phyloP scores from a whole-genome alignment of 257 asterid genomes.

The Cinchona pubescens region DNA sequence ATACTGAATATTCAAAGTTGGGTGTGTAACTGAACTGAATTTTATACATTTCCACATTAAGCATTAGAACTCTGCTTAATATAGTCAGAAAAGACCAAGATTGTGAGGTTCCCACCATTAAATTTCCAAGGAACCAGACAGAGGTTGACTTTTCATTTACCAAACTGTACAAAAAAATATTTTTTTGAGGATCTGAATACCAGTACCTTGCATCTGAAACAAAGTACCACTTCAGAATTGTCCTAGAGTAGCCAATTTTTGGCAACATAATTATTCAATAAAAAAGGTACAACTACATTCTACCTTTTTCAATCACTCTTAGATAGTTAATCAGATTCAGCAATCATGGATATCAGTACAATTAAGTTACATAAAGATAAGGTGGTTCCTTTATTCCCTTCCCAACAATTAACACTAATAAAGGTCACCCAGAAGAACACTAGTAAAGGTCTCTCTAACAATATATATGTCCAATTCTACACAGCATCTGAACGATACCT shows the following conservation, averaged over 20 bases:
- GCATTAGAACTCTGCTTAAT: neutral
- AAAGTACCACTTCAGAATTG: neutral
- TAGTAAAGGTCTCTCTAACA: neutral
- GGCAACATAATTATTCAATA: neutral
- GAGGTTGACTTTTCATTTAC: neutral
- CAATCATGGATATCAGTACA: neutral
- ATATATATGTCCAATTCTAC: neutral
- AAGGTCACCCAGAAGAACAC: neutral
- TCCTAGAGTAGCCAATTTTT: neutral
- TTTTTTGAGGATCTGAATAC: neutral
- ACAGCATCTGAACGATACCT: constrained; percentile 46
- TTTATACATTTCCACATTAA: neutral
- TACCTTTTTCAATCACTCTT: neutral
- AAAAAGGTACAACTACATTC: neutral
- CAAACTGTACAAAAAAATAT: neutral
- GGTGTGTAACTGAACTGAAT: neutral
- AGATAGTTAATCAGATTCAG: neutral
- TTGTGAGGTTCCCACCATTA: neutral
- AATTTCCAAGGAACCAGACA: neutral
- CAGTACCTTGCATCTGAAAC: neutral
- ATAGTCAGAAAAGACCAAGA: neutral
- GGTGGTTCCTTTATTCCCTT: neutral
- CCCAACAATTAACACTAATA: neutral
- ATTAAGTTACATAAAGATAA: neutral
- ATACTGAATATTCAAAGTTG: neutral